Base-by-base conservation (phyloP, 202 grass and related monocot species). In the Setaria italica region DNA sequence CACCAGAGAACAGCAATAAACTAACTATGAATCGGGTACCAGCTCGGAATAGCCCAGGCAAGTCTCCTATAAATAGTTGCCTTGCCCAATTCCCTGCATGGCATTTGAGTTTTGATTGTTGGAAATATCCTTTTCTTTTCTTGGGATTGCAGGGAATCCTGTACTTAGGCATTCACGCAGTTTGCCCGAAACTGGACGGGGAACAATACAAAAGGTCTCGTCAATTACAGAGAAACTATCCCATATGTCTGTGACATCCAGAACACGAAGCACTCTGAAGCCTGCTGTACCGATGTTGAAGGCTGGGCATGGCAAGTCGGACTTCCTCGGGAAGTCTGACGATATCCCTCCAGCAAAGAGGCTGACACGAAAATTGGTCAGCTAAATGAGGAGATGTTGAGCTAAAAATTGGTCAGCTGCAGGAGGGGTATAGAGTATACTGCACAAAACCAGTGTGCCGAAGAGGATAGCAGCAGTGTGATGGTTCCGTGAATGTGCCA, bases 271-370 rank as follows among this genome's bases (percentile, higher is more conserved):
- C 2, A 63, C 82, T 37, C 11, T 68, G 17, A 94, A 92, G 87
- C 88, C 91, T 51, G 46, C 89, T 85, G 90, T 80, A 7, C 91
- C 92, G 5, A 49, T 80, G 62, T 83, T 97, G 92, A 96, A 99
- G 65, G 91, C 91, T n/a, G 96, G 96, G 21, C 88, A 82, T 83
- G 88, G 79, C 66, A 91, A 92, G 42, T 81, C 90, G 1, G 93
- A 92, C 62, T 88, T 90, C 49, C 84, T 82, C 4, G 84, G 84
- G 11, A 89, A 91, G 67, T 88, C 95, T n/a, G 80, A 91, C 8
- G 88, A 95, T 58, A 92, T 95, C 43, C 89, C 95, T 66, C 85
- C 95, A 67, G 80, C 86, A 74, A 92, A 91, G 84, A 89, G 91
- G 43, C 90, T 88, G 68, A 89, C 91, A 67, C 87, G 93, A 76